Evolutionary conservation across 441 rosid genomes (phyloP).

Genomic region (Erysimum cheiri): DNA sequence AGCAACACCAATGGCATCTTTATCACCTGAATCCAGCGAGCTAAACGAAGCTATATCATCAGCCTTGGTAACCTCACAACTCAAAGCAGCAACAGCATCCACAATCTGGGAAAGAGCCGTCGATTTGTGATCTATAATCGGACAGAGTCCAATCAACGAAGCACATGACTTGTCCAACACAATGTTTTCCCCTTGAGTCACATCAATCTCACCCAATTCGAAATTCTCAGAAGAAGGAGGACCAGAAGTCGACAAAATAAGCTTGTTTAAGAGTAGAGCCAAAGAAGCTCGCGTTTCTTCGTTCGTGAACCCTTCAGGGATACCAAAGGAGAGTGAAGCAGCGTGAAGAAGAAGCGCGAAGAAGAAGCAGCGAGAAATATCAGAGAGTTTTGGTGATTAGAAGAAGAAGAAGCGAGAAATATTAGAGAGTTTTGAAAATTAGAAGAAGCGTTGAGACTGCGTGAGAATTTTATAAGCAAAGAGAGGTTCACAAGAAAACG

Average conservation of each 20-base stretch:
- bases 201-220: constrained; percentile 36
- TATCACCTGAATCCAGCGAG: constrained; percentile 64
- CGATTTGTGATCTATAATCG: constrained; percentile 48
- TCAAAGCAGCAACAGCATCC: constrained; percentile 47
- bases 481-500: too few species aligned
- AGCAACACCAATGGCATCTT: constrained; percentile 75
- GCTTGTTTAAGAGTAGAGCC: constrained; percentile 62
- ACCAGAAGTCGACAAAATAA: constrained; percentile 40
- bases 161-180: constrained; percentile 50
- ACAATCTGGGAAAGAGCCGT: constrained; percentile 54
- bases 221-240: background rate
- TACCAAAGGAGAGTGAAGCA: constrained; percentile 26
- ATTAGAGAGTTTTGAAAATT: too few species aligned
- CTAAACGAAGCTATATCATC: constrained; percentile 60
- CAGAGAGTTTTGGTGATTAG: too few species aligned
- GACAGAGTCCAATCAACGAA: constrained; percentile 57
- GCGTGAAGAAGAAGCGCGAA: too few species aligned
- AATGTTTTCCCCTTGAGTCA: constrained; percentile 54
- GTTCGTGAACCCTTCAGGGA: constrained; percentile 39
- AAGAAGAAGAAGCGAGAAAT: too few species aligned
- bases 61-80: constrained; percentile 72
- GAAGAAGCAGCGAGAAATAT: too few species aligned
- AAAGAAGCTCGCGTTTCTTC: constrained; percentile 62
- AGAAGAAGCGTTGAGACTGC: too few species aligned
- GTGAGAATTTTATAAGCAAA: too few species aligned